Conservation (phyloP, 768 basidiomycete species). For the Boletus sensibilis region DNA sequence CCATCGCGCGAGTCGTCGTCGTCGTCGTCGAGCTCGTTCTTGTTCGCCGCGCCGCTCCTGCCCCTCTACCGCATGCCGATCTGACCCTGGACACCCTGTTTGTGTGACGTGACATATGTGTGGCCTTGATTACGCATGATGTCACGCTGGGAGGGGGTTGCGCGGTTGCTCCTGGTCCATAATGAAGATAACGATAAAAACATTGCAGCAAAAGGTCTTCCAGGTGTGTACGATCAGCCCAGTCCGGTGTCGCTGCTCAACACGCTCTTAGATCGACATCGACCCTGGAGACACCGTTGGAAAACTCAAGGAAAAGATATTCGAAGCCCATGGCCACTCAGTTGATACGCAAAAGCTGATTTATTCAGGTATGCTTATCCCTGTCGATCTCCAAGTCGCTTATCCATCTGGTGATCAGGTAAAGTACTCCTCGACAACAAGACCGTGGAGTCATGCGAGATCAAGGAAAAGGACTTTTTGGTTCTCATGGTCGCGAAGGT, state of each 20-base stretch:
- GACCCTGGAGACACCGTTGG: constrained; percentile 74
- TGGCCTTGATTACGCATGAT: constrained; percentile 24
- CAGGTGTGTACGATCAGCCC: constrained; percentile 44
- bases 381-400: constrained; percentile 3
- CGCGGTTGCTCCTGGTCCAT: constrained; percentile 30
- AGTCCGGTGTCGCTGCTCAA: background rate
- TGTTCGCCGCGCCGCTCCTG: constrained; percentile 10
- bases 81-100: constrained; percentile 24
- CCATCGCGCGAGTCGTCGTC: constrained; percentile 33
- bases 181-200: constrained; percentile 96
- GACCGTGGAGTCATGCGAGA: constrained; percentile 80
- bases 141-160: constrained; percentile 17
- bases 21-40: constrained; percentile 12
- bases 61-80: constrained; percentile 22
- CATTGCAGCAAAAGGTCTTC: constrained; percentile 91
- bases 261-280: constrained; percentile 60
- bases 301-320: constrained; percentile 82
- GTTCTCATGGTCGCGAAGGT: constrained; percentile 99
- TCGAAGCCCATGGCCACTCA: constrained; percentile 69
- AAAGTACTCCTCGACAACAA: constrained; percentile 90
- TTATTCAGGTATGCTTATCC: constrained; percentile 68
- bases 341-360: constrained; percentile 87
- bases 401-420: constrained; percentile 46
- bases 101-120: constrained; percentile 16
- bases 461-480: constrained; percentile 98